Evolutionary conservation across 164 flowering plant genomes (phyloP).

Genomic region (Nelumbo lutea): DNA sequence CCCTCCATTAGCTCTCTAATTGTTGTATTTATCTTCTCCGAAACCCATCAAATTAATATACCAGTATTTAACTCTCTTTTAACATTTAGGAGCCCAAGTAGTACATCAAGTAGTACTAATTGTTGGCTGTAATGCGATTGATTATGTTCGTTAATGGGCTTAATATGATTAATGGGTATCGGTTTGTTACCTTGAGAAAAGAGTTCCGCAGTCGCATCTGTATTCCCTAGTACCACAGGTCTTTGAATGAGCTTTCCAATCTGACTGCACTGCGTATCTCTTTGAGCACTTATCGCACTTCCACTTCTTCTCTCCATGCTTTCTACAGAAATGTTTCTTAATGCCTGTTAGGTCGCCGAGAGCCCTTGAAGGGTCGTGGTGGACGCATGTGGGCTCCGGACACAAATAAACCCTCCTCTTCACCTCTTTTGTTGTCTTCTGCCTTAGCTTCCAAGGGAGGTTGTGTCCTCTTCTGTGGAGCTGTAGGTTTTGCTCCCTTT

Average conservation of each 20-base stretch:
- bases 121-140: not conserved
- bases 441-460: slow-evolving; percentile 86
- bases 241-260: slow-evolving; percentile 93
- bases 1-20: not conserved
- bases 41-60: no score
- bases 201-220: slow-evolving; percentile 88
- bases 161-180: not conserved
- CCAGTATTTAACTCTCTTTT: no score
- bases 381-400: slow-evolving; percentile 87
- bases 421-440: slow-evolving; percentile 74
- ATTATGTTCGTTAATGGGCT: not conserved
- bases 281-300: slow-evolving; percentile 91
- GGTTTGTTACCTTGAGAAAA: slow-evolving; percentile 69
- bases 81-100: no score
- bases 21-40: no score
- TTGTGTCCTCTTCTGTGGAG: slow-evolving; percentile 95
- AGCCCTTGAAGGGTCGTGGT: slow-evolving; percentile 82
- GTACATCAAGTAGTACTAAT: no score
- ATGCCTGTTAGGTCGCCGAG: slow-evolving; percentile 94
- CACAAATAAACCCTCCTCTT: slow-evolving; percentile 73
- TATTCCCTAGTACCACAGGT: slow-evolving; percentile 85
- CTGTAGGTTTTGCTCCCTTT: slow-evolving; percentile 88
- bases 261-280: slow-evolving; percentile 83
- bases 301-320: slow-evolving; percentile 93
- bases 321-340: slow-evolving; percentile 79